Evolutionary conservation across 2,329 filamentous ascomycete species (phyloP).

Genomic region (Pseudogymnoascus sp.): DNA sequence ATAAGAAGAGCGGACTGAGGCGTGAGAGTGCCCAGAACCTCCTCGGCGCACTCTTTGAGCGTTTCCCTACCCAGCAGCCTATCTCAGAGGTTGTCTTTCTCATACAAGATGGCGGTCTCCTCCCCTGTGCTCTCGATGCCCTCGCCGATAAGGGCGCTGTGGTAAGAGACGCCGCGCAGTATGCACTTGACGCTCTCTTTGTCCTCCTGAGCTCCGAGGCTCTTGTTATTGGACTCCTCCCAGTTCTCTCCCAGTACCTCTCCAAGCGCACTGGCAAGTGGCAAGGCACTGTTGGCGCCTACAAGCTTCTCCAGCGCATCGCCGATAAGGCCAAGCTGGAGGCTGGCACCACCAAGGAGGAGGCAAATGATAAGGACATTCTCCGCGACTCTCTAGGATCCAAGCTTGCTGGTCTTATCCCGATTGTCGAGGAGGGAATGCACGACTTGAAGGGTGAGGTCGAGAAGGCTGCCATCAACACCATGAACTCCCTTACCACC

Average conservation of each 20-base stretch:
- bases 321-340: conserved; percentile 88
- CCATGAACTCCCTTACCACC: conserved; percentile 84
- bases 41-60: conserved; percentile 86
- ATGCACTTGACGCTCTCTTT: conserved; percentile 86
- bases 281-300: conserved; percentile 88
- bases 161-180: conserved; percentile 86
- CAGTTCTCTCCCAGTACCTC: conserved; percentile 67
- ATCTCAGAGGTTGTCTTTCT: conserved; percentile 75
- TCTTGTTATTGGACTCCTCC: conserved; percentile 73
- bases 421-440: conserved; percentile 86
- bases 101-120: conserved; percentile 66
- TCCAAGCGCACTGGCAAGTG: conserved; percentile 84
- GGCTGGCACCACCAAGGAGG: conserved; percentile 68
- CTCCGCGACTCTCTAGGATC: conserved; percentile 85
- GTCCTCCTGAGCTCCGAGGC: conserved; percentile 70
- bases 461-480: conserved; percentile 79
- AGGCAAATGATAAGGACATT: conserved; percentile 80
- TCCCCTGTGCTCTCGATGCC: conserved; percentile 69
- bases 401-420: conserved; percentile 78
- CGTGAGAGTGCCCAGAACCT: conserved; percentile 93
- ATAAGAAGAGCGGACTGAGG: conserved; percentile 85
- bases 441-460: conserved; percentile 90
- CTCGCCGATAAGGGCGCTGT: conserved; percentile 84
- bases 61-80: conserved; percentile 68
- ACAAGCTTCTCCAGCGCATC: conserved; percentile 81